Percentiles rank a stretch among this genome's conserved stretches.
These are phyloP conservation scores for Fusarium sp. DNA, from an alignment of 2,329 filamentous ascomycete genomes.

Conservation along the genomic window DNA sequence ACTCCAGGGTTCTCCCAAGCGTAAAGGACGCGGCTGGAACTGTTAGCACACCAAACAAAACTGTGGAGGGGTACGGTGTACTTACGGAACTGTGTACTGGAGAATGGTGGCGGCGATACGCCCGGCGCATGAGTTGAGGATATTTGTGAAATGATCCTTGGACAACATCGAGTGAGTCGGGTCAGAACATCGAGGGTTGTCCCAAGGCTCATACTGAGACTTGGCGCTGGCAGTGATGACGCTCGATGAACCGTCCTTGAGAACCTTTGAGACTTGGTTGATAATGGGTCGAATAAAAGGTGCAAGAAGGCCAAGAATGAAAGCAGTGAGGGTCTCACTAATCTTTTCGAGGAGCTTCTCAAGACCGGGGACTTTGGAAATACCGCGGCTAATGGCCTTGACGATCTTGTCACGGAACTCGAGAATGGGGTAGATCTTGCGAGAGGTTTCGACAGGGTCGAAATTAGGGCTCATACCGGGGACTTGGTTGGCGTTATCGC, in stretches of 20 bases:
- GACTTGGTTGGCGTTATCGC: slow-evolving; percentile 66
- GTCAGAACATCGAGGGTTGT: slow-evolving; percentile 75
- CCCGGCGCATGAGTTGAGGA: slow-evolving; percentile 80
- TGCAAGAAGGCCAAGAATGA: slow-evolving; percentile 88
- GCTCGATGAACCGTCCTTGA: slow-evolving; percentile 85
- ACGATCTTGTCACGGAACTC: slow-evolving; percentile 95
- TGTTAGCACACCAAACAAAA: slow-evolving; percentile 7
- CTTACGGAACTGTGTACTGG: slow-evolving; percentile 84
- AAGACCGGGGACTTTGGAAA: slow-evolving; percentile 91
- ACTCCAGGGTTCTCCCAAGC: slow-evolving; percentile 92
- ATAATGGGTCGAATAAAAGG: slow-evolving; percentile 95
- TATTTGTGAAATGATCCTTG: slow-evolving; percentile 85
- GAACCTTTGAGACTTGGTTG: slow-evolving; percentile 79
- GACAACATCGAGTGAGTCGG: slow-evolving; percentile 85
- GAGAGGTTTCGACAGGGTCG: slow-evolving; percentile 78
- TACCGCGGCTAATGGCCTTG: slow-evolving; percentile 81
- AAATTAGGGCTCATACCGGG: slow-evolving; percentile 80
- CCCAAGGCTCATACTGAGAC: slow-evolving; percentile 83
- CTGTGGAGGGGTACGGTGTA: slow-evolving; percentile 15
- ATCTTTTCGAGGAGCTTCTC: slow-evolving; percentile 93
- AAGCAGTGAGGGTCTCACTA: slow-evolving; percentile 89
- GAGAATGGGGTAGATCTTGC: slow-evolving; percentile 93
- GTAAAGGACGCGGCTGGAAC: slow-evolving; percentile 75
- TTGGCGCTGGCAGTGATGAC: slow-evolving; percentile 74
- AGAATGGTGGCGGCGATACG: slow-evolving; percentile 78